A percentile compares a stretch with the other conserved stretches of the same genome.
Conservation (phyloP, 306 rosid genomes). For the Dicorynia guianensis region DNA sequence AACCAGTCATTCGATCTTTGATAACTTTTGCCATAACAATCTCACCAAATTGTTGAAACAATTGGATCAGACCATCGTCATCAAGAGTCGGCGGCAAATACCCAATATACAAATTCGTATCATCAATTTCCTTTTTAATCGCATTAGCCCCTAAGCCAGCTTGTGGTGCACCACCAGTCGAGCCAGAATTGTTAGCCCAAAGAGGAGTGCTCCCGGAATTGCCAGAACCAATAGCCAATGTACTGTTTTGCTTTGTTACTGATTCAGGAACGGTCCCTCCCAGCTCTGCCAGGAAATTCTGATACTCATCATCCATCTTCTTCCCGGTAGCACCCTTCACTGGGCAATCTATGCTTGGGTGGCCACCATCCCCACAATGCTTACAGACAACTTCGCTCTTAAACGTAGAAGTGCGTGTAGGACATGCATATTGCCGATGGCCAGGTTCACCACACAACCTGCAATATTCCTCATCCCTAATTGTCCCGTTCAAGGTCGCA, state of each 20-base stretch:
- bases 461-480: constrained; percentile 96
- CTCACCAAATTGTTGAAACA: constrained; percentile 94
- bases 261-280: constrained; percentile 73
- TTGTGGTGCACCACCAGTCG: constrained; percentile 53
- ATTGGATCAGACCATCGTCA: constrained; percentile 82
- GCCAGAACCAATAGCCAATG: constrained; percentile 76
- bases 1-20: constrained; percentile 77
- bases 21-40: constrained; percentile 98
- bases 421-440: constrained; percentile 93
- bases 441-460: constrained; percentile 98
- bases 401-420: constrained; percentile 84
- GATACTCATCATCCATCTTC: constrained; percentile 87
- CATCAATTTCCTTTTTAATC: constrained; percentile 87
- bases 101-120: constrained; percentile 93
- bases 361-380: constrained; percentile 99
- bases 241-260: constrained; percentile 51
- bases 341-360: constrained; percentile 96
- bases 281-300: constrained; percentile 93
- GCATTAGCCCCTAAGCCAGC: constrained; percentile 75
- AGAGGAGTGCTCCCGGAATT: constrained; percentile 83
- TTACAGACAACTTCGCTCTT: constrained; percentile 94
- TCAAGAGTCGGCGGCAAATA: constrained; percentile 95
- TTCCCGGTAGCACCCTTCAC: constrained; percentile 84
- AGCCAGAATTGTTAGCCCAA: constrained; percentile 74
- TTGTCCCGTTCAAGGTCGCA: constrained; percentile 94